Base-by-base conservation (phyloP, 2,329 filamentous ascomycete genomes). In the Xylaria sp. region DNA sequence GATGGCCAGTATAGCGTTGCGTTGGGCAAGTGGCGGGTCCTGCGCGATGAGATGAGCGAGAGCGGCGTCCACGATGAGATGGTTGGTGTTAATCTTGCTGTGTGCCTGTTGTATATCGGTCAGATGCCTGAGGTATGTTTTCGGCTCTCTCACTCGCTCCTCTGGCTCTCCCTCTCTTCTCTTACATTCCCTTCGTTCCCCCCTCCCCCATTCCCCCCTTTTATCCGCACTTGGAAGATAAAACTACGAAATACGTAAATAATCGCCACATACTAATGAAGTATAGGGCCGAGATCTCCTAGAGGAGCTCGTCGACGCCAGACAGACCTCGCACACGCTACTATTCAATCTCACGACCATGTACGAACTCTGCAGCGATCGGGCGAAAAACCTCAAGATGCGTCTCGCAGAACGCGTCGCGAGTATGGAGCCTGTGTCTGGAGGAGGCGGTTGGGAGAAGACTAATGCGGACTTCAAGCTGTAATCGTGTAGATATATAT, bases 331-430 rank as follows among this genome's bases (percentile, higher is more conserved):
- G 65, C 90, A 92, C 69, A 92, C 92, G 0, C 81, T 97, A 2
- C 87, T 96, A 0, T 97, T 97, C 80, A 98, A 98, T 77, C 80
- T 99, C 13, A 89, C 90, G 11, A 98, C 95, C 0, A 88, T 97
- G 73, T 98, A 97, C 77, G 96, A 98, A 79, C 85, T 98, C 7
- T 96, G 92, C 76, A 94, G 92, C 0, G 94, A 98, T 73, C 86
- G 87, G 68, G 87, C 92, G 47, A 83, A 87, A 55, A 85, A 85
- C 13, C 79, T 91, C 72, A 98, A 98, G 83, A 79, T 87, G 33
- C 83, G 81, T 29, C 82, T 98, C 20, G 89, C 91, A 1, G 91
- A 93, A 73, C 86, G 85, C 58, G 84, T 96, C 20, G 90, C 92
- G 0, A 81, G 78, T 1, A 83, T 87, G 72, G 84, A 86, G 47